Evolutionary conservation across 192 early-diverging fungal species (phyloP).

Genomic region (Backusella macrospora): DNA sequence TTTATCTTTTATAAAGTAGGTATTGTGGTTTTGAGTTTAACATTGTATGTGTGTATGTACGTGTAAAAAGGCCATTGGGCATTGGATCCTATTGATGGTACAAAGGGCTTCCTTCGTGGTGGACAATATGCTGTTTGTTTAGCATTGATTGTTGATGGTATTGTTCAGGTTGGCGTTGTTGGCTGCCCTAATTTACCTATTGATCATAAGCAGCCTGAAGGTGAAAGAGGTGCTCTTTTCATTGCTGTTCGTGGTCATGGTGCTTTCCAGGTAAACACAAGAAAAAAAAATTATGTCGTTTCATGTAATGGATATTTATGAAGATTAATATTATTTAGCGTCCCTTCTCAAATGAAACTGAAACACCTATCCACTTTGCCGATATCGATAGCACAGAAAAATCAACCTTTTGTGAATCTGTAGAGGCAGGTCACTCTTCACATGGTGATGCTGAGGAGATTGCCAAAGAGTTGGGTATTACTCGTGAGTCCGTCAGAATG

Average conservation of each 20-base stretch:
- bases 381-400: slow-evolving; percentile 54
- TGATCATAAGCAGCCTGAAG: slow-evolving; percentile 59
- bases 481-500: slow-evolving; percentile 81
- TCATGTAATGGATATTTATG: not conserved
- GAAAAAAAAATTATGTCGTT: slow-evolving; percentile 6
- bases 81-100: slow-evolving; percentile 95
- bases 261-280: slow-evolving; percentile 78
- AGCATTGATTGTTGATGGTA: slow-evolving; percentile 86
- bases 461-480: slow-evolving; percentile 80
- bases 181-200: slow-evolving; percentile 83
- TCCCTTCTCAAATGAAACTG: slow-evolving; percentile 54
- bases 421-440: slow-evolving; percentile 88
- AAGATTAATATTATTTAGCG: slow-evolving; percentile 45
- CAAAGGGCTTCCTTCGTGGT: slow-evolving; percentile 96
- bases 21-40: not conserved
- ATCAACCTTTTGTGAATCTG: slow-evolving; percentile 92
- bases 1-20: not conserved
- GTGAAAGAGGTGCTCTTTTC: slow-evolving; percentile 80
- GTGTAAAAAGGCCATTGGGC: slow-evolving; percentile 61
- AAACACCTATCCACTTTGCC: slow-evolving; percentile 66
- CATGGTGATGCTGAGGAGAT: slow-evolving; percentile 83
- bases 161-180: slow-evolving; percentile 87
- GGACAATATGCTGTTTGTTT: slow-evolving; percentile 98
- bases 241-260: slow-evolving; percentile 87
- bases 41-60: not conserved